phyloP scores from a whole-genome alignment of 441 rosid species.

The Populus trichocarpa region DNA sequence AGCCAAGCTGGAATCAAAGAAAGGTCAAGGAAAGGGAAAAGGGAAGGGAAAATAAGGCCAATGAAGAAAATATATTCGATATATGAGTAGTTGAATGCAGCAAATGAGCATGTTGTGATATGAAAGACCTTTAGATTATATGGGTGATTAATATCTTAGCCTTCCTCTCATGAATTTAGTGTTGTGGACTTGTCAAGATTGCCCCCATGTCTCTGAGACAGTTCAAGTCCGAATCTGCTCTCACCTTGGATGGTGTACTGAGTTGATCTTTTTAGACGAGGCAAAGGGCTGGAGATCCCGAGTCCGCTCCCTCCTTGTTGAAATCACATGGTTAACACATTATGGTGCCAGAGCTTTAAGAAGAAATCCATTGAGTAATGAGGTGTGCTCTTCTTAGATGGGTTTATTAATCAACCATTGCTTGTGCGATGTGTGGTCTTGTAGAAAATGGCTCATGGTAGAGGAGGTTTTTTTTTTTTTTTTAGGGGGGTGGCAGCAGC shows the following conservation, averaged over 20 bases:
- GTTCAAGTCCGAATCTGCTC: too few relatives aligned
- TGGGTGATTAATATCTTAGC: not conserved
- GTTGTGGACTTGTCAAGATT: too few relatives aligned
- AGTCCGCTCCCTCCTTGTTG: not conserved
- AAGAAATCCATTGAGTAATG: not conserved
- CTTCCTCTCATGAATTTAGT: not conserved
- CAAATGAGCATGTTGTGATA: not conserved
- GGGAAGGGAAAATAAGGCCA: constrained; percentile 59
- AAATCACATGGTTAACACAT: not conserved
- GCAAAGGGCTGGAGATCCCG: not conserved
- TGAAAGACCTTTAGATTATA: not conserved
- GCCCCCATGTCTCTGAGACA: too few relatives aligned
- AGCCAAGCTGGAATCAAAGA: constrained; percentile 85
- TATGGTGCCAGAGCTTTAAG: not conserved
- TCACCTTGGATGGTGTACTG: not conserved
- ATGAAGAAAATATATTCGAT: not conserved
- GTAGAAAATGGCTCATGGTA: not conserved
- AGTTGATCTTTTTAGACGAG: not conserved
- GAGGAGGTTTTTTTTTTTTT: too few relatives aligned
- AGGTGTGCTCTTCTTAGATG: too few relatives aligned
- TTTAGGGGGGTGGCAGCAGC: too few relatives aligned
- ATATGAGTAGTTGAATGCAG: not conserved
- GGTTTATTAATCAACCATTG: not conserved
- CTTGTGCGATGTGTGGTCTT: not conserved
- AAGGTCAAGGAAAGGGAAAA: constrained; percentile 63